A percentile compares a stretch with the other conserved stretches of the same genome.
Conservation (phyloP, 371 early-diverging fungal species). For the Lichtheimia corymbifera region DNA sequence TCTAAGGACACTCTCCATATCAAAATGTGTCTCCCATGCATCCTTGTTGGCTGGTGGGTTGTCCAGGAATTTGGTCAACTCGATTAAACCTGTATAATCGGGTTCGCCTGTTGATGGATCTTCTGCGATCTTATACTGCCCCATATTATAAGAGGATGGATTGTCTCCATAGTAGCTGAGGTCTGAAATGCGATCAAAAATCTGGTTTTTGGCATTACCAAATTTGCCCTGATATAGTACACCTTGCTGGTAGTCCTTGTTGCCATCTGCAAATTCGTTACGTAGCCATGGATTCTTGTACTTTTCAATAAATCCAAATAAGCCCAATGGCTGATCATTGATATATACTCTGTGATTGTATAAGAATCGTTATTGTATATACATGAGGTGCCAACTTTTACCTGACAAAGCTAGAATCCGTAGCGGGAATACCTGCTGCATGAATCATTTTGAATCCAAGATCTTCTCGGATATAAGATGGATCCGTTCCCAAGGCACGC, state of each 20-base stretch:
- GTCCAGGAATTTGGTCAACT: background rate
- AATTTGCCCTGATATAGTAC: conserved; percentile 29
- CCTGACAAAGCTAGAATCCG: background rate
- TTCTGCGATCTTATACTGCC: background rate
- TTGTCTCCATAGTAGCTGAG: background rate
- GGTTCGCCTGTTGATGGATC: background rate
- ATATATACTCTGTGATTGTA: conserved; percentile 29
- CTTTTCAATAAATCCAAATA: conserved; percentile 40
- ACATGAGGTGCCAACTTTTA: background rate
- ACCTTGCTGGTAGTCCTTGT: conserved; percentile 8
- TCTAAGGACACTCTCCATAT: conserved; percentile 33
- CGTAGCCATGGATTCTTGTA: conserved; percentile 33
- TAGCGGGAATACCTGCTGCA: background rate
- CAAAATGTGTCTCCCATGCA: conserved; percentile 27
- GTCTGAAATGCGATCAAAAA: background rate
- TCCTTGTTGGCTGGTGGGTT: background rate
- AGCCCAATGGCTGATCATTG: conserved; percentile 40
- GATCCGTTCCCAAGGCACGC: background rate
- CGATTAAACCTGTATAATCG: background rate
- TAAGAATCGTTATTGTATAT: no score
- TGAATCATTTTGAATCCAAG: conserved; percentile 1
- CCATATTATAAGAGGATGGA: background rate
- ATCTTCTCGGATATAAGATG: conserved; percentile 1
- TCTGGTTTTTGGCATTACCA: background rate
- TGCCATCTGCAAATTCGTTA: conserved; percentile 16